Conservation (phyloP, 2,329 filamentous ascomycete genomes). For the Colletotrichum euphorbiae region DNA sequence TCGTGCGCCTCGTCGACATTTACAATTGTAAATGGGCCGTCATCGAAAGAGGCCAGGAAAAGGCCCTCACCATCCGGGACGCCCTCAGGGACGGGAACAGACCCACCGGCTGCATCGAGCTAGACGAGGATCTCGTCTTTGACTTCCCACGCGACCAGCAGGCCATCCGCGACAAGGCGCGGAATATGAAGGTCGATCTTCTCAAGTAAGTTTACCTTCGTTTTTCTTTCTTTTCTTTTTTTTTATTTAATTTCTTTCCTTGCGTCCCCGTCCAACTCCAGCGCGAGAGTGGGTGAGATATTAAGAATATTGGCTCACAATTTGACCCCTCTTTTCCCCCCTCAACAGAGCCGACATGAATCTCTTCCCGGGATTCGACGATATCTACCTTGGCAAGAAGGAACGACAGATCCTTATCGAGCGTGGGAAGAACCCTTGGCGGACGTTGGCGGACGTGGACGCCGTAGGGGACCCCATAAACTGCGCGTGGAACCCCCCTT, state of each 20-base stretch:
- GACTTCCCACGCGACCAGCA: constrained; percentile 63
- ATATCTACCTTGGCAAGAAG: constrained; percentile 62
- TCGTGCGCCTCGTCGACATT: constrained; percentile 56
- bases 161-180: constrained; percentile 68
- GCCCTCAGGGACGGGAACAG: background rate
- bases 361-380: constrained; percentile 62
- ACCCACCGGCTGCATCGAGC: constrained; percentile 12
- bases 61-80: too few species aligned
- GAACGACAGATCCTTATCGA: constrained; percentile 56
- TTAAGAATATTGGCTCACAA: background rate
- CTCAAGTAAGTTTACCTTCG: too few species aligned
- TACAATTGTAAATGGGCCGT: constrained; percentile 54
- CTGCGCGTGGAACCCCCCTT: too few species aligned
- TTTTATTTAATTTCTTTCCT: too few species aligned
- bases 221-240: too few species aligned
- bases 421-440: constrained; percentile 61
- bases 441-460: constrained; percentile 58
- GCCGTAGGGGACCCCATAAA: constrained; percentile 4
- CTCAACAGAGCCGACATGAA: constrained; percentile 51
- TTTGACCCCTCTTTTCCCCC: background rate
- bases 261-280: too few species aligned
- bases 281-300: too few species aligned
- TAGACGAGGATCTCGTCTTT: constrained; percentile 50
- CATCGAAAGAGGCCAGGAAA: constrained; percentile 45
- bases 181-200: constrained; percentile 65